A percentile compares a stretch with the other conserved stretches of the same genome.
phyloP scores from a whole-genome alignment of 768 basidiomycete genomes.

The Podaxis mareebaensis region DNA sequence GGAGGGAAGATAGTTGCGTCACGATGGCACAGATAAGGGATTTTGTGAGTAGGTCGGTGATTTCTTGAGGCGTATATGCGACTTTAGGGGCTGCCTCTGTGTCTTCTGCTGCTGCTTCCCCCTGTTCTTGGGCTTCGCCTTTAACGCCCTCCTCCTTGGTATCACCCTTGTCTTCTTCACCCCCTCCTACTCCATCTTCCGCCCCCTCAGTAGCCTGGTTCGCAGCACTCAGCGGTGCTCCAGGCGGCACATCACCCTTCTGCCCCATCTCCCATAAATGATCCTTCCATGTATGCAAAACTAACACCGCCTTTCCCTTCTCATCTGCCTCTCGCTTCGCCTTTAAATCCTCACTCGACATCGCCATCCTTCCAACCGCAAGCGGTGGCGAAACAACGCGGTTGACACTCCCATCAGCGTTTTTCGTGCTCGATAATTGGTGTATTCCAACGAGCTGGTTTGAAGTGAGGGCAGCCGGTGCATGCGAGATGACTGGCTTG shows the following conservation, averaged over 20 bases:
- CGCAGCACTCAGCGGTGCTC: constrained; percentile 21
- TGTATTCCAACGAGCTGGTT: constrained; percentile 65
- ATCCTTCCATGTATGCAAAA: constrained; percentile 80
- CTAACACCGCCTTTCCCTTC: constrained; percentile 78
- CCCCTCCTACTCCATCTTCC: constrained; percentile 20
- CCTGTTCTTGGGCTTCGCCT: not conserved
- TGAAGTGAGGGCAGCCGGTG: constrained; percentile 36
- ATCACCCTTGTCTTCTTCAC: not conserved
- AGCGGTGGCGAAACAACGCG: constrained; percentile 53
- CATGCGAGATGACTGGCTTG: constrained; percentile 61
- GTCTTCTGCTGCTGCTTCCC: constrained; percentile 6
- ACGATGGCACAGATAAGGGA: constrained; percentile 70
- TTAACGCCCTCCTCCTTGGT: not conserved
- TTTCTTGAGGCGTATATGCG: constrained; percentile 43
- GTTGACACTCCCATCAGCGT: constrained; percentile 29
- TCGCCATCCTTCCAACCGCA: constrained; percentile 75
- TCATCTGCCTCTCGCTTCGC: constrained; percentile 33
- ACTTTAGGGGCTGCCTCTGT: constrained; percentile 11
- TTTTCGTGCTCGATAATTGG: constrained; percentile 37
- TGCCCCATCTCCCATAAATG: constrained; percentile 70
- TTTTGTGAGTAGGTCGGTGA: constrained; percentile 55
- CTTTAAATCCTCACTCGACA: constrained; percentile 48
- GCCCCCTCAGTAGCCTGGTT: constrained; percentile 20
- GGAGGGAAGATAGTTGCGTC: constrained; percentile 46
- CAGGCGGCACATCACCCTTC: constrained; percentile 57